Conservation (phyloP, 2,329 filamentous ascomycete species). For the Gaeumannomyces tritici region DNA sequence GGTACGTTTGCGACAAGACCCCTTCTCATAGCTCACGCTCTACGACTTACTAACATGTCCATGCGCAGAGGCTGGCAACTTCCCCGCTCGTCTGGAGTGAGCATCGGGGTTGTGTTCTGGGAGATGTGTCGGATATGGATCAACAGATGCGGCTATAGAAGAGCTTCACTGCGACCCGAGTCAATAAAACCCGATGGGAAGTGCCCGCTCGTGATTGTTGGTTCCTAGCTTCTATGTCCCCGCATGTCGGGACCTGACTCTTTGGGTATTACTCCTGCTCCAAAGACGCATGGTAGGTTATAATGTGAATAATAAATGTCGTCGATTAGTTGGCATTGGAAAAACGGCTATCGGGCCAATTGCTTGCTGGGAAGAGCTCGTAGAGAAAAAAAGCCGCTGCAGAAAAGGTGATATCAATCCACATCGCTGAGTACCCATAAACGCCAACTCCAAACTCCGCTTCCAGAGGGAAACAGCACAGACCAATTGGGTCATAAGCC, state of each 20-base stretch:
- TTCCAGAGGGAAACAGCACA: neutral
- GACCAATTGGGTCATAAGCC: too few relatives aligned
- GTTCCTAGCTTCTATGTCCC: neutral
- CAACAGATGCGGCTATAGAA: neutral
- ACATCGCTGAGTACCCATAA: neutral
- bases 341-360: too few relatives aligned
- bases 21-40: neutral
- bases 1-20: constrained; percentile 47
- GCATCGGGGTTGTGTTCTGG: neutral
- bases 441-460: neutral
- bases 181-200: neutral
- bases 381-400: neutral
- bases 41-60: neutral
- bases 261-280: too few relatives aligned
- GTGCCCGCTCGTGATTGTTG: neutral
- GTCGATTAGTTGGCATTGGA: neutral
- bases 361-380: neutral
- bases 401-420: neutral
- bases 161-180: neutral
- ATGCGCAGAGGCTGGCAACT: constrained; percentile 52
- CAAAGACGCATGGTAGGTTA: neutral
- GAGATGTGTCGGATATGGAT: neutral
- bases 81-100: constrained; percentile 57
- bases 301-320: neutral
- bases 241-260: too few relatives aligned